These are phyloP conservation scores for Phaeosphaeria sp. DNA, from an alignment of 2,329 filamentous ascomycete species.

Conservation along the genomic window DNA sequence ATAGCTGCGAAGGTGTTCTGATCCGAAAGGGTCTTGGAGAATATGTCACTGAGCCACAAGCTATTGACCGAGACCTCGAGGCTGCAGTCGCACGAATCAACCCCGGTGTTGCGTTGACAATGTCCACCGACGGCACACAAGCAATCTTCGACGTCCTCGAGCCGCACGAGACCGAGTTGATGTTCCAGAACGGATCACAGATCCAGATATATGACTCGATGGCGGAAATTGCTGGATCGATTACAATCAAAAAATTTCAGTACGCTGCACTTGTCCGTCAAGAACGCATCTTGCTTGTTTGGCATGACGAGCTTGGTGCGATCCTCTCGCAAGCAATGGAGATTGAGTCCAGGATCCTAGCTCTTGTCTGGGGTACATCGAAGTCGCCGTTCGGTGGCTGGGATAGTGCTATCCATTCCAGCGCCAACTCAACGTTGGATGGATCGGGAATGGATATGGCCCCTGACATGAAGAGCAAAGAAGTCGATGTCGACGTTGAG, in stretches of 20 bases:
- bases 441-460: conserved; percentile 24
- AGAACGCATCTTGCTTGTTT: conserved; percentile 74
- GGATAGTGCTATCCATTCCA: conserved; percentile 39
- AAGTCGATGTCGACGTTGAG: conserved; percentile 34
- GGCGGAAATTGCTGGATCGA: conserved; percentile 48
- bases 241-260: conserved; percentile 75
- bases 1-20: conserved; percentile 66
- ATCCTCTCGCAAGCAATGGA: conserved; percentile 71
- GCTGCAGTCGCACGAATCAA: conserved; percentile 55
- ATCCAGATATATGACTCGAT: conserved; percentile 57
- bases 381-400: conserved; percentile 53
- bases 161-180: conserved; percentile 52
- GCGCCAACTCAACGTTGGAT: conserved; percentile 34
- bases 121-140: conserved; percentile 57
- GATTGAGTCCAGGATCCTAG: conserved; percentile 78
- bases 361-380: conserved; percentile 65
- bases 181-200: conserved; percentile 50
- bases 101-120: conserved; percentile 56
- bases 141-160: conserved; percentile 53
- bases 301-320: conserved; percentile 79
- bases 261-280: conserved; percentile 79
- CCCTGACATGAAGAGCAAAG: conserved; percentile 19
- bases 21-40: conserved; percentile 70
- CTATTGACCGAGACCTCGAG: conserved; percentile 48
- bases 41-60: conserved; percentile 64